Evolutionary conservation across 805 yeast genomes (phyloP), one percentile per base, ranked within the genome.

Genomic region (Jamesozyma jinghongensis): DNA sequence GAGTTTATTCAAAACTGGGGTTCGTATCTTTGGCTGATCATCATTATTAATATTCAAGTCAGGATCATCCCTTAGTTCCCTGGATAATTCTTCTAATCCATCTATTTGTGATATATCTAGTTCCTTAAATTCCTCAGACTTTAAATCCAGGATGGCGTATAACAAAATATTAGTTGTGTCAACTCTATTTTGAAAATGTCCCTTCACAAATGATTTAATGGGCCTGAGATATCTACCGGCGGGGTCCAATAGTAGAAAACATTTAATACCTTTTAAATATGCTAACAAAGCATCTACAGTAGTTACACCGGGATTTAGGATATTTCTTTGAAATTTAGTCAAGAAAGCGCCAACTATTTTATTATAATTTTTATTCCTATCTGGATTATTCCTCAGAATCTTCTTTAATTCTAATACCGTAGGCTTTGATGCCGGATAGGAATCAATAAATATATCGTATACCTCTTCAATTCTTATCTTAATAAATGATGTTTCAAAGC

Each of bases 201-300:
- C 62, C 38, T 94, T 64, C 3, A 88, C 82, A 2, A 92, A 92
- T 27, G 86, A 62, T 1, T 85, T 77, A 0, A 85, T 88, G 37
- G 77, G 75, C 54, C 84, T 94, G 6, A 88, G 65, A 25, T 88
- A 63, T 1, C 85, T 90, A 0, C 95, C 95, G 30, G 84, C 70
- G 5, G 95, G 94, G 52, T 90, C 97, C n/a, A 92, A 66, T 0
- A 79, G 62, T 20, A 81, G 57, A 44, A 90, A 85, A 0, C 87
- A 70, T 47, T 76, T 70, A 34, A 88, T 81, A 1, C 88, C 76
- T 13, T 77, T 74, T 3, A 83, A 77, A 54, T 85, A 90, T 40
- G 73, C 75, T 2, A 74, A 62, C 19, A 90, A 72, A 6, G 86
- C 77, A 38, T 79, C 85, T 4, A 71, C 70, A 0, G 97, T 90